phyloP scores from a whole-genome alignment of 768 basidiomycete genomes.

The Glaciozyma martinii region DNA sequence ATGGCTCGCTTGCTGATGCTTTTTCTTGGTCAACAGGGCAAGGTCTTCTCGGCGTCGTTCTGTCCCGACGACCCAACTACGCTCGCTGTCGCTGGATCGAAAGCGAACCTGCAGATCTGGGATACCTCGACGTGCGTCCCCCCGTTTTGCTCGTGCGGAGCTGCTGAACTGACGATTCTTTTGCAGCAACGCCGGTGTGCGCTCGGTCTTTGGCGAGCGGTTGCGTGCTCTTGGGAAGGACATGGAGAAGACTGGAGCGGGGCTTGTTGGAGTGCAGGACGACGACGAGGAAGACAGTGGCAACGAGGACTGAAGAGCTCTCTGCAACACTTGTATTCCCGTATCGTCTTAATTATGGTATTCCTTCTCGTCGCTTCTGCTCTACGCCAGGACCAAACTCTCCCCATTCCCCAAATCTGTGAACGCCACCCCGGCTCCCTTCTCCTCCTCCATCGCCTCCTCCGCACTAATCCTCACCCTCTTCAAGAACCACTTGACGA shows the following conservation, averaged over 20 bases:
- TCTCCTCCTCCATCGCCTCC: too few species aligned
- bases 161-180: background rate
- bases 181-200: constrained; percentile 55
- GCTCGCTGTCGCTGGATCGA: constrained; percentile 85
- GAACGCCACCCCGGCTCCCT: too few species aligned
- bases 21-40: constrained; percentile 55
- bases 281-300: constrained; percentile 24
- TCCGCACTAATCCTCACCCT: too few species aligned
- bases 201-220: constrained; percentile 73
- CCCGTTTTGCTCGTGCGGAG: background rate
- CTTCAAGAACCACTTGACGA: too few species aligned
- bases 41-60: constrained; percentile 83
- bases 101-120: constrained; percentile 91
- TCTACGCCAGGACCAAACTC: too few species aligned
- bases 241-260: constrained; percentile 12
- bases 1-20: background rate
- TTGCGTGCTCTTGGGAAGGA: constrained; percentile 42
- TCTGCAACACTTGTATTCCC: too few species aligned
- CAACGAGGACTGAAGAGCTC: constrained; percentile 8
- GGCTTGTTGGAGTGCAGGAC: constrained; percentile 20
- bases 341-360: too few species aligned
- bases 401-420: too few species aligned
- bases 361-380: too few species aligned
- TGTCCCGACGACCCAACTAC: constrained; percentile 93
- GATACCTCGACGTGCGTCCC: constrained; percentile 58